Percentiles rank a stretch among this genome's conserved stretches.
Evolutionary conservation across 164 flowering plant genomes (phyloP).

Genomic region (Akebia trifoliata): DNA sequence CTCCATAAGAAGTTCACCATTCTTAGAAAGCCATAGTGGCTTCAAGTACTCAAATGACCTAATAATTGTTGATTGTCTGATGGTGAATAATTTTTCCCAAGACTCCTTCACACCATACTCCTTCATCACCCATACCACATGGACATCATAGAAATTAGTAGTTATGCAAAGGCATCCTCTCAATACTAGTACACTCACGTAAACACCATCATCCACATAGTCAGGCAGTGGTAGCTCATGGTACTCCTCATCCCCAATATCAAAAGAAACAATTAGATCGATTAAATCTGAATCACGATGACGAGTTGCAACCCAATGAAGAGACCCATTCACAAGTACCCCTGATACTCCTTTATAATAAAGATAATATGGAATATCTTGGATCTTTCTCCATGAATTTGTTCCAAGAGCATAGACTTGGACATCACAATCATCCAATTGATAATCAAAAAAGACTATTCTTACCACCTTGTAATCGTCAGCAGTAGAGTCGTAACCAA

Average conservation of each 20-base stretch:
- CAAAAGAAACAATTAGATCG: background rate
- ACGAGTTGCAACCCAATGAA: background rate
- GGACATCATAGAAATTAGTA: background rate
- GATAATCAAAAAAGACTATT: background rate
- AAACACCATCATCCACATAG: background rate
- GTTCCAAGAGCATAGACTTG: background rate
- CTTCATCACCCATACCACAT: slow-evolving; percentile 3
- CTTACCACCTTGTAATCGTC: slow-evolving; percentile 4
- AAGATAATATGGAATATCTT: background rate
- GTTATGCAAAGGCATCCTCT: background rate
- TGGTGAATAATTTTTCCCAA: background rate
- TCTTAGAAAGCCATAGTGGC: too few species aligned
- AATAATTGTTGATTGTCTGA: background rate
- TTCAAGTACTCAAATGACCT: too few species aligned
- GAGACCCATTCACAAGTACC: background rate
- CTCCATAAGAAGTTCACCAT: too few species aligned
- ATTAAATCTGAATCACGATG: too few species aligned
- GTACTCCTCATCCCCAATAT: background rate
- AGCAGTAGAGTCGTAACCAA: background rate
- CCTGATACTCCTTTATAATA: background rate
- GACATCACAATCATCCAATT: background rate
- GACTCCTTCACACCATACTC: background rate
- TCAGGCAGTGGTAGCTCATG: background rate
- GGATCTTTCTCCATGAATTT: background rate
- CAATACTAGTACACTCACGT: background rate